A percentile compares a stretch with the other conserved stretches of the same genome.
Conservation (phyloP, 257 asterid genomes). For the Haberlea rhodopensis region DNA sequence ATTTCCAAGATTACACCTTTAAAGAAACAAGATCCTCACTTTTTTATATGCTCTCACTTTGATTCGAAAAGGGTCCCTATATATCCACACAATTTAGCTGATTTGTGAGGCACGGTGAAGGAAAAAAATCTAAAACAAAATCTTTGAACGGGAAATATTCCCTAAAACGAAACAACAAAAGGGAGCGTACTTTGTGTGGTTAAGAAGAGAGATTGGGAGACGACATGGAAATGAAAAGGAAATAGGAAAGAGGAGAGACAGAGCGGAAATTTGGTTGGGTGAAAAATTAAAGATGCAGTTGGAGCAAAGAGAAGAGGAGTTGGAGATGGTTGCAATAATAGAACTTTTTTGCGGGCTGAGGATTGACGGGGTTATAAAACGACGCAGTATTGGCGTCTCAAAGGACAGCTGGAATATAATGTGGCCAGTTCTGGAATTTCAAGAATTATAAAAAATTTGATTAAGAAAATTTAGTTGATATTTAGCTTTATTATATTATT, state of each 20-base stretch:
- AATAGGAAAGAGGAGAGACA: background rate
- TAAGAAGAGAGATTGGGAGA: too few species aligned
- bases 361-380: too few species aligned
- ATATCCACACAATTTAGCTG: constrained; percentile 12
- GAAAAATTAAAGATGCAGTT: too few species aligned
- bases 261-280: background rate
- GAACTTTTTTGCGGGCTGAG: too few species aligned
- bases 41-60: constrained; percentile 2
- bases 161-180: background rate
- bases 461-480: too few species aligned
- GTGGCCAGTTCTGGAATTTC: too few species aligned
- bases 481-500: too few species aligned
- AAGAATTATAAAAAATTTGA: too few species aligned
- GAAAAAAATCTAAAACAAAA: background rate
- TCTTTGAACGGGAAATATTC: background rate
- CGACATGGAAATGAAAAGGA: background rate
- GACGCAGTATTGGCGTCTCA: too few species aligned
- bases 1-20: constrained; percentile 28
- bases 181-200: too few species aligned
- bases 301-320: too few species aligned
- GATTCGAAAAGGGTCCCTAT: constrained; percentile 23
- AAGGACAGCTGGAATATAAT: constrained; percentile 15
- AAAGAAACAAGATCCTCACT: constrained; percentile 12
- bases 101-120: background rate
- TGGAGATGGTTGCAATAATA: too few species aligned